phyloP scores from a whole-genome alignment of 495 filamentous ascomycete species.

The Penicillium longicatenatum region DNA sequence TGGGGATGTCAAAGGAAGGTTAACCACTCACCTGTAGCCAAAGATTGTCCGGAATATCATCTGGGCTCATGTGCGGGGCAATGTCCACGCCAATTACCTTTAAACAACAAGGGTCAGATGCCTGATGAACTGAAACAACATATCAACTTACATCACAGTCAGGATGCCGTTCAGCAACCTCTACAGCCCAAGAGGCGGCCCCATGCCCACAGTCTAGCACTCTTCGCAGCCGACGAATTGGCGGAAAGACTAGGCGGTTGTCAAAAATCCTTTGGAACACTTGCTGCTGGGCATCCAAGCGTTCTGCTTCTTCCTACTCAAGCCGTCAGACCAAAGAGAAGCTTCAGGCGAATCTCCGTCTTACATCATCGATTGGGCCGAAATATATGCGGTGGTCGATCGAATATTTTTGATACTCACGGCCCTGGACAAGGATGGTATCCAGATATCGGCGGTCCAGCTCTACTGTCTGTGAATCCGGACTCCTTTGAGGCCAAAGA shows the following conservation, averaged over 20 bases:
- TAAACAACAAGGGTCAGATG: conserved; percentile 22
- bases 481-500: conserved; percentile 38
- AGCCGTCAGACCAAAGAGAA: conserved; percentile 16
- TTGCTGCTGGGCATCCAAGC: conserved; percentile 68
- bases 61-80: conserved; percentile 71
- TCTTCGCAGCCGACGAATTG: conserved; percentile 60
- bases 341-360: conserved; percentile 8
- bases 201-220: conserved; percentile 81
- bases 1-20: neutral
- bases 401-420: conserved; percentile 73
- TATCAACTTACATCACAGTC: conserved; percentile 64
- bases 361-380: conserved; percentile 84
- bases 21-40: conserved; percentile 62
- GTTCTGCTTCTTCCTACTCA: conserved; percentile 77
- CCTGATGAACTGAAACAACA: neutral
- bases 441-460: conserved; percentile 64
- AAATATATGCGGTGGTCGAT: conserved; percentile 74
- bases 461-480: conserved; percentile 51
- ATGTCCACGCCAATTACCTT: conserved; percentile 85
- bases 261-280: conserved; percentile 77
- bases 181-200: conserved; percentile 61
- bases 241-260: conserved; percentile 76
- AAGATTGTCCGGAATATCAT: conserved; percentile 67
- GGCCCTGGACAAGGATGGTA: conserved; percentile 64
- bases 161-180: conserved; percentile 66